Evolutionary conservation across 441 rosid genomes (phyloP).

Genomic region (Gossypium schwendimanii): DNA sequence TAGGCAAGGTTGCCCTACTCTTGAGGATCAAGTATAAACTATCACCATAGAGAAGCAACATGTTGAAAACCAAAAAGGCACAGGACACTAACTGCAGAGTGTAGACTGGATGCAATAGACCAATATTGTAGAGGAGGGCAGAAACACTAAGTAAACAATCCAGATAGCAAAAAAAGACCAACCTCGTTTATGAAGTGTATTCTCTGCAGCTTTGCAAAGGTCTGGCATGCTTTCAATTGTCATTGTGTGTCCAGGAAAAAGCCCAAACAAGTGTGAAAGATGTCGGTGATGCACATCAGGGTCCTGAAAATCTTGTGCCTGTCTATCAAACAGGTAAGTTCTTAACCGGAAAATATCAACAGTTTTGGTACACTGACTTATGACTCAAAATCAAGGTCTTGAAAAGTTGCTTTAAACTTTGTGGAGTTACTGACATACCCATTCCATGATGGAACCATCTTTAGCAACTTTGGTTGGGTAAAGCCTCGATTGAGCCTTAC

Average conservation of each 20-base stretch:
- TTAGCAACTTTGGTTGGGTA: constrained; percentile 29
- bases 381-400: constrained; percentile 3
- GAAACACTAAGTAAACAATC: not conserved
- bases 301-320: constrained; percentile 77
- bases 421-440: constrained; percentile 28
- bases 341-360: constrained; percentile 1
- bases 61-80: not conserved
- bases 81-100: not conserved
- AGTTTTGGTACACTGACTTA: not conserved
- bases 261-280: constrained; percentile 76
- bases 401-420: not conserved
- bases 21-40: not conserved
- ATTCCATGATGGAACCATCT: constrained; percentile 47
- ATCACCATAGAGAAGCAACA: not conserved
- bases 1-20: not conserved
- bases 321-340: not conserved
- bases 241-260: constrained; percentile 84
- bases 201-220: constrained; percentile 67
- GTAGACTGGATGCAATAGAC: not conserved
- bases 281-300: constrained; percentile 90
- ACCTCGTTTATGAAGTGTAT: constrained; percentile 75
- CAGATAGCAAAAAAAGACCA: constrained; percentile 6
- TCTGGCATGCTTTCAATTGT: constrained; percentile 56
- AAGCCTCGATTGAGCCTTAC: constrained; percentile 28
- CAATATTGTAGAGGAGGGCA: not conserved